phyloP scores from a whole-genome alignment of 129 eudicot species.

The Ambrosia trifida region DNA sequence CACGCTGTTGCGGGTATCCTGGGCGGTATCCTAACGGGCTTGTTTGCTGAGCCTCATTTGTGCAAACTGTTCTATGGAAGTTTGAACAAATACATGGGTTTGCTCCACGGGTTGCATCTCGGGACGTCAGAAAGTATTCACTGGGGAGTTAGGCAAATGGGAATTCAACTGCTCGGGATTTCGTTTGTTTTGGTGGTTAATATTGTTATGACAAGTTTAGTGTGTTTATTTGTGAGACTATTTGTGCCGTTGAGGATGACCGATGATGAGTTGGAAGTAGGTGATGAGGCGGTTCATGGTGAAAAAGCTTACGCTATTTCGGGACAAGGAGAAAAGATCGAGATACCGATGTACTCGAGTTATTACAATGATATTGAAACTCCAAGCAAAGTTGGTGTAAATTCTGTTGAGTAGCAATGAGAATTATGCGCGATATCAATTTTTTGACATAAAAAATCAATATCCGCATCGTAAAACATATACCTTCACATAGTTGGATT shows the following conservation, averaged over 20 bases:
- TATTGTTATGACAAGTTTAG: conserved; percentile 58
- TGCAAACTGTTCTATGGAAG: conserved; percentile 51
- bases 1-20: conserved; percentile 58
- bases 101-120: conserved; percentile 47
- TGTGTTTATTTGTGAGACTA: conserved; percentile 49
- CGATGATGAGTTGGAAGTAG: conserved; percentile 64
- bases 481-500: too few species aligned
- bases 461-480: background rate
- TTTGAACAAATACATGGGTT: conserved; percentile 43
- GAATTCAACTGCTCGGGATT: conserved; percentile 59
- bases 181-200: conserved; percentile 48
- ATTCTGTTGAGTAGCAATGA: conserved; percentile 19
- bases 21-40: conserved; percentile 60
- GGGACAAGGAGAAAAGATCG: conserved; percentile 71
- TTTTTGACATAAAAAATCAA: background rate
- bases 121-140: conserved; percentile 32
- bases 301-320: conserved; percentile 77
- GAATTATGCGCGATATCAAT: background rate
- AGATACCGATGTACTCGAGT: conserved; percentile 45
- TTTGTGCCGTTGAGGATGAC: conserved; percentile 74
- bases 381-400: conserved; percentile 18
- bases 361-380: conserved; percentile 39
- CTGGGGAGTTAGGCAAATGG: conserved; percentile 58
- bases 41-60: conserved; percentile 57
- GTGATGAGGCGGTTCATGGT: conserved; percentile 77